Conservation (phyloP, 371 early-diverging fungal species). For the Rhizopus delemar region DNA sequence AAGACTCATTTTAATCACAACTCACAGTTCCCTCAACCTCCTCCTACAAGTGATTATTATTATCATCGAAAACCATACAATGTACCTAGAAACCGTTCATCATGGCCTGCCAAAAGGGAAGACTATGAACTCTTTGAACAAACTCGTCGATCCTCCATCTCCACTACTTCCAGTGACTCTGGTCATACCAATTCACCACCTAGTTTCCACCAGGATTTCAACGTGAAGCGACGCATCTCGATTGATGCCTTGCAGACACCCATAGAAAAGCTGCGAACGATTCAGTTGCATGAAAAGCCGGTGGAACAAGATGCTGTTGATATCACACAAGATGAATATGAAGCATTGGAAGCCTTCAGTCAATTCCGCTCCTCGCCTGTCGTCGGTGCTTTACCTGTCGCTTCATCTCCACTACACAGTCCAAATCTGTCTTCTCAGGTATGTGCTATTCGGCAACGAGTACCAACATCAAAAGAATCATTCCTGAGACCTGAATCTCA, state of each 20-base stretch:
- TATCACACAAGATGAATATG: conserved; percentile 46
- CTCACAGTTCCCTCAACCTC: not conserved
- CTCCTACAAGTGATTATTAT: not conserved
- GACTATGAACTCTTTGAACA: not conserved
- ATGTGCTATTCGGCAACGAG: conserved; percentile 36
- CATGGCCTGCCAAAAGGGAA: conserved; percentile 25
- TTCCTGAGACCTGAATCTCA: conserved; percentile 17
- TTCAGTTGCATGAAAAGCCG: conserved; percentile 14
- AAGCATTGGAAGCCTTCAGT: conserved; percentile 48
- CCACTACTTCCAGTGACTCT: conserved; percentile 11
- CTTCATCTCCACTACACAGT: conserved; percentile 7
- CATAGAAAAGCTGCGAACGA: conserved; percentile 20
- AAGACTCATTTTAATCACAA: not conserved
- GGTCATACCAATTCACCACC: conserved; percentile 5
- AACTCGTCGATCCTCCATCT: conserved; percentile 12
- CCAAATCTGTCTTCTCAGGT: conserved; percentile 38
- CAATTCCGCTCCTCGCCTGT: conserved; percentile 19
- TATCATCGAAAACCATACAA: not conserved
- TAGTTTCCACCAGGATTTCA: conserved; percentile 1
- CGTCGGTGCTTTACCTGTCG: not conserved
- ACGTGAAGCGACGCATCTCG: conserved; percentile 23
- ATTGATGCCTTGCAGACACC: conserved; percentile 29
- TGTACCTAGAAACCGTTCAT: conserved; percentile 18
- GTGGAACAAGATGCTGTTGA: conserved; percentile 21
- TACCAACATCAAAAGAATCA: conserved; percentile 31